Conservation (phyloP, 257 asterid genomes). For the Orobanche coerulescens region DNA sequence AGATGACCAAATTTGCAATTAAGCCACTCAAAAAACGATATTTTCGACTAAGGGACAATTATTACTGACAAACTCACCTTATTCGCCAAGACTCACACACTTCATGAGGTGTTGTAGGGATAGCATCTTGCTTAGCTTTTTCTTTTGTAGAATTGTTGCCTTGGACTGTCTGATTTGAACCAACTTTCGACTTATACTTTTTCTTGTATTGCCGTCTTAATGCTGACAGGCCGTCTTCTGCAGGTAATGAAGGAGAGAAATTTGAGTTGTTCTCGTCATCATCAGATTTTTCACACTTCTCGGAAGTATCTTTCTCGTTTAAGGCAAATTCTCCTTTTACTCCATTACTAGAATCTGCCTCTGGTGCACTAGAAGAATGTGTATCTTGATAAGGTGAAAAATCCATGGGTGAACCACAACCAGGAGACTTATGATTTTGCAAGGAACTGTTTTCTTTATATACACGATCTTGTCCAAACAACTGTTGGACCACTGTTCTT, state of each 20-base stretch:
- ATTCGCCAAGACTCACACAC: conserved; percentile 74
- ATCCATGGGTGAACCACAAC: conserved; percentile 82
- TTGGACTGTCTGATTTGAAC: conserved; percentile 29
- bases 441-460: conserved; percentile 29
- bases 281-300: conserved; percentile 25
- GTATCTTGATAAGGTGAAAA: conserved; percentile 68
- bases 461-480: conserved; percentile 27
- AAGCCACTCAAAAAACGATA: too few species aligned
- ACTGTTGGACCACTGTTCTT: conserved; percentile 31
- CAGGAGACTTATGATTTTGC: conserved; percentile 42
- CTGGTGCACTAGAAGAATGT: conserved; percentile 25
- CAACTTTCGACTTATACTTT: conserved; percentile 65
- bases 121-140: conserved; percentile 30
- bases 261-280: conserved; percentile 28
- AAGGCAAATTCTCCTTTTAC: conserved; percentile 23
- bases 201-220: conserved; percentile 60
- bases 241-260: conserved; percentile 30
- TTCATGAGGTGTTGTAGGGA: conserved; percentile 30
- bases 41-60: background rate
- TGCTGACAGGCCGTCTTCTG: conserved; percentile 58
- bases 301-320: conserved; percentile 20
- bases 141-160: conserved; percentile 29
- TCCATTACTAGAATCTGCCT: conserved; percentile 25
- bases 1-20: too few species aligned
- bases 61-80: conserved; percentile 39